Base-by-base conservation (phyloP, 768 basidiomycete genomes). In the Tulasnella sp. region DNA sequence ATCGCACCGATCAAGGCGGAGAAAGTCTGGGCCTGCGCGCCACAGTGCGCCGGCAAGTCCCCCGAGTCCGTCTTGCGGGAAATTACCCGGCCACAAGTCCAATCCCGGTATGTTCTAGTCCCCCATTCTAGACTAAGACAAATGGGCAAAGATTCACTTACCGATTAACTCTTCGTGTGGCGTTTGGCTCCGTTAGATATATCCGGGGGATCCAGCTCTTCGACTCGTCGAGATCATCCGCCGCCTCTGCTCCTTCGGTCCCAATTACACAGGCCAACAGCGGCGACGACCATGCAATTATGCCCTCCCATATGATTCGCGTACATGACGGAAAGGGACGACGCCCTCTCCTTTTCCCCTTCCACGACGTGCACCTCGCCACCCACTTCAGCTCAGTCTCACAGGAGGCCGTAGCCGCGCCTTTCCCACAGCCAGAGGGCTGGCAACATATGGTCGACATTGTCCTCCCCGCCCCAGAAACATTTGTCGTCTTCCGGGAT, bases 361-460 rank as follows among this genome's bases (percentile, higher is more conserved):
- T 48, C 58, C 77, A 78, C 58, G 48, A 48, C 28, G 24, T 78
- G 54, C 64, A 41, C 40, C 77, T 78, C 77, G 48, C 60, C 77
- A 42, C 58, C 31, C 50, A 42, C 54, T 78, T 54, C 58, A 34
- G 48, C 40, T 34, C 54, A 24, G 48, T 72, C 31, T 64, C 77
- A 40, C n/a, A 42, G 28, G 54, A 50, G 11, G 76, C 76, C 48
- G 54, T 46, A 11, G 46, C 34, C 22, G 50, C 77, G 4, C 60
- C 76, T 12, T 58, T 50, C 76, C 76, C 77, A 42, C 41, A 64
- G 22, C 50, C 77, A 40, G 41, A 42, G 41, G 46, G 46, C n/a
- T 48, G 41, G 46, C 54, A 60, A 58, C 58, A 48, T n/a, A 64
- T 78, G 54, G 42, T 64, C 77, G 77, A 78, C 40, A 58, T 78